Evolutionary conservation across 2,329 filamentous ascomycete species (phyloP), one percentile per base, ranked within the genome.

Genomic region (Aureobasidium sp.): DNA sequence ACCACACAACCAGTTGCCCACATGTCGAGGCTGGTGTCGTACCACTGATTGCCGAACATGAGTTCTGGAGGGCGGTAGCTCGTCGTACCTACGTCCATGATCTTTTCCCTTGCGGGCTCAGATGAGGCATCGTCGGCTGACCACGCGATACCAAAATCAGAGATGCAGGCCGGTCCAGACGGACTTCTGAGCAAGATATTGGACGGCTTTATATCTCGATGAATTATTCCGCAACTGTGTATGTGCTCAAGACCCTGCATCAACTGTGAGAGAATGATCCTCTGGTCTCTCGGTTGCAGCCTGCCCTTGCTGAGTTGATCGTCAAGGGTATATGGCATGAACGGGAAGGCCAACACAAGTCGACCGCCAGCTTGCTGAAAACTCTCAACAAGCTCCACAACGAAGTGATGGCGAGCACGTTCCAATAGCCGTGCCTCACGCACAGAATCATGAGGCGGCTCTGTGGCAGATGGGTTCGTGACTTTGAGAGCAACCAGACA

Each of bases 171-270:
- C 5, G 90, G 93, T 7, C 91, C 91, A 29, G 56, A 58, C 4
- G 68, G 63, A 15, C 67, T 66, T 5, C 66, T 48, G 11, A 74
- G 66, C 4, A 74, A 68, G 39, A 99, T 82, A 59, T 96, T 96
- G 0, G 91, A 91, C 0, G 94, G 94, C 71, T 99, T 99, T 71
- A 99, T 79, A 71, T 99, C 94, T 62, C 94, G 87, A 73, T 99
- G 94, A 61, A 99, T 88, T 63, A 99, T 91, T 8, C 85, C 88
- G 27, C 84, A 76, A 8, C 73, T 68, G 72, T 99, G 94, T 2
- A 97, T 79, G 68, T 89, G 82, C 1, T 76, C 77, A 2, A 99
- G 81, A 7, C 85, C 92, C 3, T 76, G 73, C 70, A 97, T 88
- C 7, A 94, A 71, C 67, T 92, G 86, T 12, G 76, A 75, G 81